phyloP scores from a whole-genome alignment of 2,329 filamentous ascomycete species.

The Fusarium armeniacum region DNA sequence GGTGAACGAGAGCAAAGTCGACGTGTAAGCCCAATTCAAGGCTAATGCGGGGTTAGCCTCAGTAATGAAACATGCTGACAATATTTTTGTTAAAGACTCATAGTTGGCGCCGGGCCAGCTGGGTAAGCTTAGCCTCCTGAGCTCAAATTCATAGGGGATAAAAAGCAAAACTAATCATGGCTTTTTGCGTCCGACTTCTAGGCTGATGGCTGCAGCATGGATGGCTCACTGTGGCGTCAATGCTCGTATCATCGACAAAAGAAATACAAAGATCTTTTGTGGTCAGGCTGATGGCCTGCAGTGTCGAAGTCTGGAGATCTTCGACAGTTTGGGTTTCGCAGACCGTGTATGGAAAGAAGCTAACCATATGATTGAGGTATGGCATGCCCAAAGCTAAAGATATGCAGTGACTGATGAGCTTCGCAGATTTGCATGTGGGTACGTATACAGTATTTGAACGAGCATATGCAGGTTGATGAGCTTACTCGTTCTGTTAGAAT shows the following conservation, averaged over 20 bases:
- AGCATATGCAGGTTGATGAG: neutral
- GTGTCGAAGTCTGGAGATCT: slow-evolving; percentile 4
- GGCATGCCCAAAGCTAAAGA: accelerated
- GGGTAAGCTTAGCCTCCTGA: neutral
- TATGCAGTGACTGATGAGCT: neutral
- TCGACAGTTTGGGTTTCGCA: neutral
- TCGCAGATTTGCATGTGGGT: slow-evolving; percentile 8
- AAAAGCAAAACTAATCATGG: neutral
- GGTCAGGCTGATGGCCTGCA: slow-evolving; percentile 4
- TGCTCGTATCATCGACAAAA: slow-evolving; percentile 6
- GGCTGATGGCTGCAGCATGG: slow-evolving; percentile 4
- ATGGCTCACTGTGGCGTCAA: slow-evolving; percentile 7
- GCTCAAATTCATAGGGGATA: too few relatives aligned
- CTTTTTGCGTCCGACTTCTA: neutral
- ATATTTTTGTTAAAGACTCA: neutral
- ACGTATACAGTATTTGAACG: neutral
- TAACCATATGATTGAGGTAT: slow-evolving; percentile 7
- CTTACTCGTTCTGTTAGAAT: neutral
- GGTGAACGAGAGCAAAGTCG: neutral
- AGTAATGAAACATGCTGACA: neutral
- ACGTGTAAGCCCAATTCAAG: neutral
- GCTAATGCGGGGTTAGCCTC: slow-evolving; percentile 1
- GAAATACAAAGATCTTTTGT: slow-evolving; percentile 8
- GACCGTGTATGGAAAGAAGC: slow-evolving; percentile 5
- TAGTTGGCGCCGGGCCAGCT: slow-evolving; percentile 1